Evolutionary conservation across 208 protist species (phyloP), one percentile per base, ranked within the genome.

Genomic region (Trypanosomatidae sp.): DNA sequence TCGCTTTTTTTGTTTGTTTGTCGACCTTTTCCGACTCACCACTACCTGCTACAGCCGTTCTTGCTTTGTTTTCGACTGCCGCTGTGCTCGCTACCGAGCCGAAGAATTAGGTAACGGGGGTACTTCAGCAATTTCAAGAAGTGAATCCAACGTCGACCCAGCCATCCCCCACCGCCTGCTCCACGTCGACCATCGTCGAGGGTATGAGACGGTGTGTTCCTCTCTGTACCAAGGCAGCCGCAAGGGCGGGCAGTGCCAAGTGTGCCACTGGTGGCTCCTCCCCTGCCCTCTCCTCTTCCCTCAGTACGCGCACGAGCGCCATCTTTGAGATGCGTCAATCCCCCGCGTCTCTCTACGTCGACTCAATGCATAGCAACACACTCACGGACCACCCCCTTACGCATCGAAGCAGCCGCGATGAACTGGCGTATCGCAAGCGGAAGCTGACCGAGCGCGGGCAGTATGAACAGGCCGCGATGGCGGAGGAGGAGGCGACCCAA

Each of bases 331-430:
- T 96, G 71, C 91, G 91, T 30, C 82, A 89, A 64, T 72, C 88
- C 0, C 91, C 91, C 33, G 90, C 80, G 17, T 92, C 86, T 41
- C 80, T 96, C 49, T 92, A 92, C 66, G 87, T 91, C 46, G 82
- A 87, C n/a, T 69, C 65, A 22, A 96, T 96, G 91, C 90, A 96
- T 81, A 94, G 89, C 85, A 96, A 94, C 84, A 93, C 89, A 7
- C 80, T 96, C 30, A 90, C 81, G 0, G 89, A 96, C 50, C 85
- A 96, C 79, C 89, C 91, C 47, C 77, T 94, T 36, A 96, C 91
- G 9, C 89, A 96, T 83, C 85, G 90, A 52, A 89, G 89, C 46
- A 91, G 80, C 67, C 83, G 88, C 59, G 85, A 94, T 68, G 91
- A 96, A 75, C 82, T 94, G 17, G 76, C 88, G 41, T 96, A 96